These are phyloP conservation scores for Xylariaceae sp. DNA, from an alignment of 2,329 filamentous ascomycete genomes.

Conservation along the genomic window DNA sequence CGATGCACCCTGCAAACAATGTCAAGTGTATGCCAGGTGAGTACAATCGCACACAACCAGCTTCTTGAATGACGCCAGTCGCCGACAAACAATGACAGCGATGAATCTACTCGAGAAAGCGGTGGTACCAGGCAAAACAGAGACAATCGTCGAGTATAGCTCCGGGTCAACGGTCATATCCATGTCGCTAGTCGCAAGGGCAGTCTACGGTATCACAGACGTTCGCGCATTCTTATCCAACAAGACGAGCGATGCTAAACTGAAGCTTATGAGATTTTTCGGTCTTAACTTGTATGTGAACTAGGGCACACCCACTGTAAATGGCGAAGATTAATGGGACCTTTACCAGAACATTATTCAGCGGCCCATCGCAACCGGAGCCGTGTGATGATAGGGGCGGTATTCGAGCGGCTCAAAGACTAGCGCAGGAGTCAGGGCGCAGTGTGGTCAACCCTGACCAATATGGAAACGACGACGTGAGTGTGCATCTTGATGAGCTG, in stretches of 20 bases:
- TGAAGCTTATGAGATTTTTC: constrained; percentile 57
- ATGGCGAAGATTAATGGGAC: no score
- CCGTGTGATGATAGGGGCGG: constrained; percentile 50
- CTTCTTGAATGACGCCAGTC: constrained; percentile 1
- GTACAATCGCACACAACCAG: constrained; percentile 3
- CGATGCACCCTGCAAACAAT: constrained; percentile 60
- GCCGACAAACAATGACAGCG: constrained; percentile 28
- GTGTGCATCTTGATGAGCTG: not conserved
- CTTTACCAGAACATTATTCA: constrained; percentile 46
- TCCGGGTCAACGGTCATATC: constrained; percentile 61
- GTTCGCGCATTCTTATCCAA: constrained; percentile 55
- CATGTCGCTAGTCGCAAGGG: constrained; percentile 51
- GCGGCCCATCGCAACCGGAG: constrained; percentile 56
- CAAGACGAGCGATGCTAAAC: constrained; percentile 51
- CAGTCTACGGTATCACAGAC: constrained; percentile 48
- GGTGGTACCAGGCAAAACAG: constrained; percentile 40
- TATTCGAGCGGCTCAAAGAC: constrained; percentile 43
- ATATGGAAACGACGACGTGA: constrained; percentile 48
- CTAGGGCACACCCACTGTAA: not conserved
- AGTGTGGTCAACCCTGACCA: constrained; percentile 51
- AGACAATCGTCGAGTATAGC: constrained; percentile 56
- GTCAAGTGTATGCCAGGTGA: constrained; percentile 60
- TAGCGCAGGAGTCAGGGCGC: constrained; percentile 37
- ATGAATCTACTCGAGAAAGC: constrained; percentile 46
- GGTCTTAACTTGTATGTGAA: constrained; percentile 46